Evolutionary conservation across 2,329 filamentous ascomycete species (phyloP), one percentile per base, ranked within the genome.

Genomic region (Zasmidium angulare): DNA sequence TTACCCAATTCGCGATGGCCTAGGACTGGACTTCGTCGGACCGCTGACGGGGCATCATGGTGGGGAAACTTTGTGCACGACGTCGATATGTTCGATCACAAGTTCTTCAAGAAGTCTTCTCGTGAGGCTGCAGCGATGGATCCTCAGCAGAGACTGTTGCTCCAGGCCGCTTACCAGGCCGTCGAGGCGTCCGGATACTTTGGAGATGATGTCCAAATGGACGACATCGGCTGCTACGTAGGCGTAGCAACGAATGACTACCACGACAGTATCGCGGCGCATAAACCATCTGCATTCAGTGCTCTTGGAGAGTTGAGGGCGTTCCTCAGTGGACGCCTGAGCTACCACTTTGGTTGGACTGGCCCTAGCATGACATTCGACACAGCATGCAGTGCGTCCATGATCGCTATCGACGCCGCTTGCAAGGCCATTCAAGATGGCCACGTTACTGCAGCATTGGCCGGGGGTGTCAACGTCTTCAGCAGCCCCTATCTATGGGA

Each of bases 221-320:
- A 59, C 72, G 79, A 24, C 50, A 62, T 78, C 1, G 79, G 78
- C 2, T 72, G 69, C 19, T 81, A 75, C 49, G 62, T 81, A 1
- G 77, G 78, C 6, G 55, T 67, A 3, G 69, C 70, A 24, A 63
- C 60, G 0, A 64, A 60, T 1, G 77, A 81, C 52, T 81, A 81
- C 59, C 73, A 79, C 19, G 74, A 74, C 36, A 79, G 81, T 52
- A 62, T 78, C 0, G 70, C 71, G 2, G 52, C 71, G 26, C 68
- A 80, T 36, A 47, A 69, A 0, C 47, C 75, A 1, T 76, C 65
- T 19, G 76, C 78, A 0, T 82, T 72, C 53, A 67, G 75, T 0
- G 72, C 73, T 10, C 67, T 68, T 0, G 72, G 72, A 0, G 63
- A 67, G 1, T 58, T 72, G 20, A 51, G 63, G 1, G 66, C 82